Percentiles rank a stretch among this genome's conserved stretches.
phyloP scores from a whole-genome alignment of 202 grass and related monocot species.

The Bolboschoenoplectus hybrid region DNA sequence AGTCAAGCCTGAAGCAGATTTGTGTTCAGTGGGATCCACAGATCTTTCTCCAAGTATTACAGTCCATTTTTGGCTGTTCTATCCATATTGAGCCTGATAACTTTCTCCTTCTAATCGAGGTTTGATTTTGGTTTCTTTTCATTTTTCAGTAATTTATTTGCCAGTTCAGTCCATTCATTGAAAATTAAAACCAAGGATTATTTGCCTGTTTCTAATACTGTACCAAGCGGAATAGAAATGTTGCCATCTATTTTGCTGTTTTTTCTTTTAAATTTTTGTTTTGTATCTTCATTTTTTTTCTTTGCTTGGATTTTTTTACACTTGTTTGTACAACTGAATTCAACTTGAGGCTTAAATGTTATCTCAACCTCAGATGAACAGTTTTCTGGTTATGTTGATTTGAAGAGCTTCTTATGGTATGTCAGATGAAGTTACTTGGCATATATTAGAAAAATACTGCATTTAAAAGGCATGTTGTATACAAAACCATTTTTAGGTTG shows the following conservation, averaged over 20 bases:
- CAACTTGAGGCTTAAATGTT: neutral
- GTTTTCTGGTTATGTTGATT: slow-evolving; percentile 12
- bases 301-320: neutral
- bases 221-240: neutral
- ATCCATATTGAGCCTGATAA: slow-evolving; percentile 37
- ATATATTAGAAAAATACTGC: neutral
- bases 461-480: neutral
- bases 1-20: slow-evolving; percentile 53
- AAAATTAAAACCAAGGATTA: neutral
- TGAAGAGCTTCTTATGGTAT: neutral
- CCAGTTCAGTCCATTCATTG: neutral
- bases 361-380: neutral
- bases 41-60: slow-evolving; percentile 43
- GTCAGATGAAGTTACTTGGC: neutral
- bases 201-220: no score
- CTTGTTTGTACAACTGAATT: neutral
- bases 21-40: slow-evolving; percentile 57
- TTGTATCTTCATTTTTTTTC: neutral
- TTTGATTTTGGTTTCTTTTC: slow-evolving; percentile 2
- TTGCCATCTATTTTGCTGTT: neutral
- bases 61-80: slow-evolving; percentile 41
- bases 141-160: neutral
- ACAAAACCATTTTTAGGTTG: neutral
- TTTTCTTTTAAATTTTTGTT: neutral
- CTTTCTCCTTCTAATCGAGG: slow-evolving; percentile 47